Base-by-base conservation (phyloP, 1,284 basidiomycete genomes). In the Puccinia polysora region DNA sequence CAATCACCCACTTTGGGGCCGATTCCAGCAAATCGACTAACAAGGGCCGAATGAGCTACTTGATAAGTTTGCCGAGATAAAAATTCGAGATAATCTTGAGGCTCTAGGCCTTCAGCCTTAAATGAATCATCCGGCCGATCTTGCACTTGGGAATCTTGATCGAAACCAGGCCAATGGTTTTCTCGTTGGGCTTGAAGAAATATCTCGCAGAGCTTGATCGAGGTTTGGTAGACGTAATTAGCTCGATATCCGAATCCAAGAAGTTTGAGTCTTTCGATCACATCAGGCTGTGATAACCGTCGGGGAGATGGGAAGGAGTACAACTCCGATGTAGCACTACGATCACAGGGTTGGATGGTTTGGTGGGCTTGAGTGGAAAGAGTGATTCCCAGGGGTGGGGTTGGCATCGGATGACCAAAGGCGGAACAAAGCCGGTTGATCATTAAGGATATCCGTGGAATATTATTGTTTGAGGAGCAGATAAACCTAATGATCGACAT, bases 381-480 rank as follows among this genome's bases (percentile, higher is more conserved):
- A 0, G 68, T 71, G 4, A 63, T 3, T 2, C 68, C 68, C 23
- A 59, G 34, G 1, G 59, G 45, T 1, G 78, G 76, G 20, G 75
- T 73, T 4, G 72, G 67, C 53, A 65, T 49, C 10, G 67, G 72
- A 4, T 56, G 15, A 25, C 78, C 78, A 50, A 76, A 76, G 0
- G 75, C 38, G 8, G 73, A 63, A 49, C 75, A 77, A 6, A 78
- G 62, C n/a, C 75, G 74, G 38, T 88, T 88, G 43, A 96, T 86
- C 87, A 97, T 92, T 73, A 88, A 89, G 4, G 90, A 89, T 77
- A 96, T 97, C 0, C 93, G 87, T 1, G 86, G 81, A 63, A 97
- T 98, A 77, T 98, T 95, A 80, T 98, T 98, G 78, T 97, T 98
- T 0, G 93, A 91, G 18, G 93, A 97, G 78, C 95, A 98, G 75